Evolutionary conservation across 768 basidiomycete genomes (phyloP), one percentile per base, ranked within the genome.

Genomic region (Amylocystis lapponica): DNA sequence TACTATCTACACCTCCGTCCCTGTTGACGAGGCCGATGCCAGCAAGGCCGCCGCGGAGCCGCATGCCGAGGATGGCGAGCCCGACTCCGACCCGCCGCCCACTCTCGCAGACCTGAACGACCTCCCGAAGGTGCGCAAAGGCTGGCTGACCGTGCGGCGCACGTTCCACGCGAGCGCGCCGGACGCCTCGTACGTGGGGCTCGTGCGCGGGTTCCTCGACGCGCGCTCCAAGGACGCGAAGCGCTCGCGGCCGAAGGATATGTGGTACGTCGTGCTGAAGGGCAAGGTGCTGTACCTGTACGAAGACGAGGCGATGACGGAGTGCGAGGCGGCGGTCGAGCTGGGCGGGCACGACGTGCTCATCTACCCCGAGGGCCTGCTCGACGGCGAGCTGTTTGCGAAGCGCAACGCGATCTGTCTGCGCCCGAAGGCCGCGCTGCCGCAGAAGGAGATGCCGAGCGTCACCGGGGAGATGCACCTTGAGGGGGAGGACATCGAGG

Each of bases 241-340:
- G 57, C 72, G 78, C 31, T 81, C 85, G 12, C 75, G 86, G 38
- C 90, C 92, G 13, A 91, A 90, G 66, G 94, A 96, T 60, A 83
- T 77, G 76, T 96, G 88, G 82, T 96, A 83, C 60, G 87, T 85
- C 41, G 90, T 84, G 6, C 74, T 98, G 60, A 97, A 97, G 71
- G 89, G 86, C 33, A 85, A 80, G 55, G 82, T 95, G 29, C 67
- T 98, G 23, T 97, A 91, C 64, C 69, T 98, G 17, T 97, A 96
- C 66, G 92, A 95, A 63, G 88, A 94, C 63, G 92, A 96, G 65
- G 74, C 70, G 13, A 88, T 89, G 82, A 76, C 76, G 41, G 94
- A 97, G 52, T 93, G 90, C 65, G 85, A 84, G 57, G 91, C 84
- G 3, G 94, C 83, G n/a, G 75, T 98, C 33, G 87, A 95, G 59